Conservation (phyloP, 2,329 filamentous ascomycete species). For the Biscogniauxia marginata region DNA sequence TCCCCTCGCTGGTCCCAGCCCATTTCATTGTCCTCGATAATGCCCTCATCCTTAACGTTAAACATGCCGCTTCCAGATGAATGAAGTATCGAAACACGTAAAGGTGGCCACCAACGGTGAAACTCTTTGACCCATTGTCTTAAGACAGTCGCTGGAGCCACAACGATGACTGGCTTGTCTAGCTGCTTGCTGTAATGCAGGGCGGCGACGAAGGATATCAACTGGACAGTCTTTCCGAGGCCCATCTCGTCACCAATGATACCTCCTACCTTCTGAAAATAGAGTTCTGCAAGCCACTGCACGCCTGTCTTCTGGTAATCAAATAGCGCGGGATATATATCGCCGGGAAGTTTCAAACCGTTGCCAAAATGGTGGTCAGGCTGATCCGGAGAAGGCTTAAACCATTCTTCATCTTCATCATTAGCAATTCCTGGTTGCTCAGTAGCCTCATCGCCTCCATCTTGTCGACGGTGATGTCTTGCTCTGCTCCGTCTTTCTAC, state of each 20-base stretch:
- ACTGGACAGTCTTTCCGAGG: constrained; percentile 82
- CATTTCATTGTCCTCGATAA: constrained; percentile 53
- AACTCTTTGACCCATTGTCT: constrained; percentile 99
- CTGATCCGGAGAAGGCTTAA: constrained; percentile 80
- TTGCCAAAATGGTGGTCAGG: constrained; percentile 74
- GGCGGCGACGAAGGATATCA: constrained; percentile 78
- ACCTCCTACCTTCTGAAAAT: constrained; percentile 84
- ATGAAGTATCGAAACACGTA: constrained; percentile 92
- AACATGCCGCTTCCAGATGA: constrained; percentile 96
- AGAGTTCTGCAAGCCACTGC: constrained; percentile 92
- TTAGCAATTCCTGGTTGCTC: constrained; percentile 38
- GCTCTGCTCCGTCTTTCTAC: constrained; percentile 61
- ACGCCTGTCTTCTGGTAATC: constrained; percentile 97
- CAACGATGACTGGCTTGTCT: constrained; percentile 81
- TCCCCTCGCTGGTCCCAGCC: constrained; percentile 48
- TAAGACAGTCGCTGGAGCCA: constrained; percentile 91
- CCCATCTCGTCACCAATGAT: constrained; percentile 99
- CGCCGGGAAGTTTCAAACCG: constrained; percentile 79
- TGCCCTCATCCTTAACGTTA: constrained; percentile 67
- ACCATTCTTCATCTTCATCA: constrained; percentile 63
- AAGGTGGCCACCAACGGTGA: constrained; percentile 98
- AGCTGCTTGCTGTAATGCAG: constrained; percentile 89
- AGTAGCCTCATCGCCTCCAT: constrained; percentile 37
- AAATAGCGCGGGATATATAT: constrained; percentile 89
- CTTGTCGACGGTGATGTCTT: constrained; percentile 42